These are phyloP conservation scores for Teratosphaeria pseudoeucalypti DNA, from an alignment of 2,329 filamentous ascomycete species.

Conservation along the genomic window DNA sequence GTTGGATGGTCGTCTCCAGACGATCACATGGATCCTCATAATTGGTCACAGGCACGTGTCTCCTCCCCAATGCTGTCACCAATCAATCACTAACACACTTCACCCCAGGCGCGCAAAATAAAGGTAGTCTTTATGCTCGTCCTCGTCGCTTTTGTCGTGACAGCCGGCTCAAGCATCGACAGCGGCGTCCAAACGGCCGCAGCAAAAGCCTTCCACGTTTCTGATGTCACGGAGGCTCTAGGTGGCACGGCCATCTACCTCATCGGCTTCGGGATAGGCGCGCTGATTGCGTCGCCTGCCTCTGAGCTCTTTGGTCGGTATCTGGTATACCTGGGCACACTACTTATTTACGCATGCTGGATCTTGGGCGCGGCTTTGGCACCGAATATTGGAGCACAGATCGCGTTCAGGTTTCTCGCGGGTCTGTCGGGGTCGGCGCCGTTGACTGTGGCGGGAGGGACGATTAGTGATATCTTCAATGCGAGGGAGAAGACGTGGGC, in stretches of 20 bases:
- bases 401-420: conserved; percentile 41
- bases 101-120: not conserved
- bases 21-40: conserved; percentile 4
- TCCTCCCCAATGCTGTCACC: not conserved
- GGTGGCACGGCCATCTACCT: conserved; percentile 33
- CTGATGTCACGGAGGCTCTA: conserved; percentile 40
- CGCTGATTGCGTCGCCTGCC: conserved; percentile 39
- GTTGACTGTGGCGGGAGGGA: conserved; percentile 37
- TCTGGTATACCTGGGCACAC: conserved; percentile 38
- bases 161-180: conserved; percentile 44
- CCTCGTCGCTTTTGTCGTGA: conserved; percentile 40
- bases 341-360: conserved; percentile 39
- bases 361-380: conserved; percentile 39
- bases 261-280: conserved; percentile 37
- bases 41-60: conserved; percentile 1
- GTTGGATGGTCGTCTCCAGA: conserved; percentile 3
- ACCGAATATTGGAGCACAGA: conserved; percentile 36
- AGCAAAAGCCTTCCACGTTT: conserved; percentile 37
- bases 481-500: conserved; percentile 39
- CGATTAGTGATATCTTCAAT: conserved; percentile 37
- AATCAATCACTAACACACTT: not conserved
- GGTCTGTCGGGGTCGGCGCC: conserved; percentile 39
- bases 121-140: conserved; percentile 23
- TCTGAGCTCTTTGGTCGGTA: conserved; percentile 38
- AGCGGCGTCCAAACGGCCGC: conserved; percentile 39